Evolutionary conservation across 2,329 filamentous ascomycete species (phyloP), one percentile per base, ranked within the genome.

Genomic region (Drechslera avenae): DNA sequence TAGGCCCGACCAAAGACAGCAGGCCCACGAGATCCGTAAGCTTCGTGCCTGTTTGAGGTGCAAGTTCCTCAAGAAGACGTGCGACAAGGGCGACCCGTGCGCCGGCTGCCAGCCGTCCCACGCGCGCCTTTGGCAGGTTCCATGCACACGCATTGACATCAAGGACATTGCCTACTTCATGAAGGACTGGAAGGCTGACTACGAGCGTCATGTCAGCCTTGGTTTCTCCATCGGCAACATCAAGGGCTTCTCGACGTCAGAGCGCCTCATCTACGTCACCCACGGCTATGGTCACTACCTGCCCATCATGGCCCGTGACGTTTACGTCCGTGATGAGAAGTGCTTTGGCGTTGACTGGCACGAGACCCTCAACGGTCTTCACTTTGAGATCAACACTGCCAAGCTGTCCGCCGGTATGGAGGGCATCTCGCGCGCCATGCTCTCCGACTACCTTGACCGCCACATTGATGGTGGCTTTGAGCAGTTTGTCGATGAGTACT

Each of bases 1-100:
- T 62, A 83, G 91, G 67, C 91, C 92, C 9, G 93, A 97, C 74
- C 93, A 97, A 79, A 85, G 93, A 63, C 95, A 96, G 78, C 93
- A 97, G 76, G 93, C 93, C 19, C 94, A 92, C 68, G 93, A 97
- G 76, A 97, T 97, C 72, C 86, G 93, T 73, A 97, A 97, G 77
- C 81, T 97, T 64, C 85, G 93, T 69, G 93, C 93, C 39, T 97
- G 93, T 74, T 80, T 97, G 65, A 87, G 93, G 60, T 97, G 93
- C 84, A 97, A 97, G 79, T 97, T 97, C 80, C 82, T 97, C 73
- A 97, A 97, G 84, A 97, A 97, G 84, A 97, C 93, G 40, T 97
- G 93, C 72, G 93, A 97, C 76, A 97, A 95, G 80, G 93, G 93
- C 58, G 92, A 97, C 78, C 93, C 93, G 50, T 97, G 93, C 76